A percentile compares a stretch with the other conserved stretches of the same genome.
Conservation (phyloP, 345 rosid species). For the Corymbia maculata region DNA sequence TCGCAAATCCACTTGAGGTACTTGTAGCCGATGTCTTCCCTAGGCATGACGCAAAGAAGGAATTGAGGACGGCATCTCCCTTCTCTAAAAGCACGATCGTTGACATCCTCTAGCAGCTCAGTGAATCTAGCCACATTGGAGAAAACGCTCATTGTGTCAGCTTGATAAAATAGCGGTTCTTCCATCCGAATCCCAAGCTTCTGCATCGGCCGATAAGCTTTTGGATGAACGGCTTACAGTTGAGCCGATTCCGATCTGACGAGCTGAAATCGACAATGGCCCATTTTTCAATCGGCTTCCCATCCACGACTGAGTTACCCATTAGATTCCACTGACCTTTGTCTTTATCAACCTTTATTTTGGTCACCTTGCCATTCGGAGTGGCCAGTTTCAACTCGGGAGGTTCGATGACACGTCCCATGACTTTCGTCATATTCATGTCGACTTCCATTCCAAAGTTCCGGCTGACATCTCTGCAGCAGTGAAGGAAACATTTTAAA, state of each 20-base stretch:
- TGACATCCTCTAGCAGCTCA: conserved; percentile 29
- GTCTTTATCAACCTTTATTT: conserved; percentile 37
- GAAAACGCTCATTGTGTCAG: conserved; percentile 30
- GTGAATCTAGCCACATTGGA: conserved; percentile 20
- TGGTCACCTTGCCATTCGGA: conserved; percentile 18
- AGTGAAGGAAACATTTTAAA: not conserved
- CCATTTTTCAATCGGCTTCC: conserved; percentile 57
- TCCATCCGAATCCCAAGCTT: conserved; percentile 46
- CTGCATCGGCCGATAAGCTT: conserved; percentile 32
- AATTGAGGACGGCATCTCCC: conserved; percentile 34
- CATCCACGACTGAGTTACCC: conserved; percentile 43
- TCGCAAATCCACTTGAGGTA: conserved; percentile 79
- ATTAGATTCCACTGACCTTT: conserved; percentile 80
- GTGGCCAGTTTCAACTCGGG: conserved; percentile 51
- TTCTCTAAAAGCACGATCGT: conserved; percentile 7
- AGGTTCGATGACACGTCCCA: conserved; percentile 66
- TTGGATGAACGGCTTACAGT: conserved; percentile 16
- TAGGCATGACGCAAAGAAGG: conserved; percentile 68
- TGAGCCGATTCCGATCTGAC: conserved; percentile 5
- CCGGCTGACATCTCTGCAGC: conserved; percentile 33
- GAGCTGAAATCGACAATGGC: conserved; percentile 63
- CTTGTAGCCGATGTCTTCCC: conserved; percentile 51
- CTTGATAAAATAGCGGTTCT: conserved; percentile 16
- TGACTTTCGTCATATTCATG: conserved; percentile 51
- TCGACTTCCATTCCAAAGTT: conserved; percentile 66